Evolutionary conservation across 2,329 filamentous ascomycete genomes (phyloP).

Genomic region (Stenocarpella maydis): DNA sequence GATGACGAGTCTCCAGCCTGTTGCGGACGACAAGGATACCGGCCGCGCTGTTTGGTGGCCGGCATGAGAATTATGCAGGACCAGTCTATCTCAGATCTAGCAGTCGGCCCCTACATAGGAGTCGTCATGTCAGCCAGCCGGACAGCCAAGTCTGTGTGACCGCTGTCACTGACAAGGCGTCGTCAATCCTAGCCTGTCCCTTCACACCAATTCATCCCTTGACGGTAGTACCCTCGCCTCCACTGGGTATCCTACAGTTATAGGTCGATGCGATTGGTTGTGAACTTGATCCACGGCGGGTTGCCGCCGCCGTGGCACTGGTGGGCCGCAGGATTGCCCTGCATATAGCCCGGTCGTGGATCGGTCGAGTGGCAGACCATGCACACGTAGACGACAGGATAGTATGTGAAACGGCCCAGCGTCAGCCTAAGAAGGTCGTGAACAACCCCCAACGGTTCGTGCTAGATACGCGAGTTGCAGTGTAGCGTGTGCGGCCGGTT

Average conservation of each 20-base stretch:
- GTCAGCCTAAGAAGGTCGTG: constrained; percentile 4
- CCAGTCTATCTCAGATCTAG: constrained; percentile 4
- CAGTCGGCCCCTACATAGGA: background rate
- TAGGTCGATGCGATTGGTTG: background rate
- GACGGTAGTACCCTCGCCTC: background rate
- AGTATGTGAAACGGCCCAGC: constrained; percentile 17
- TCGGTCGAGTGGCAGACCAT: constrained; percentile 11
- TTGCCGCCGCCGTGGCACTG: background rate
- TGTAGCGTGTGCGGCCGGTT: constrained; percentile 18
- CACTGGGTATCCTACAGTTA: background rate
- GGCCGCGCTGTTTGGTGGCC: background rate
- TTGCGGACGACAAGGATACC: background rate
- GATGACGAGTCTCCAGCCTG: background rate
- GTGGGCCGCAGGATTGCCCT: constrained; percentile 7
- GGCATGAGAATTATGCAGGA: background rate
- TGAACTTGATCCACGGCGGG: background rate
- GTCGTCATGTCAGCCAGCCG: background rate
- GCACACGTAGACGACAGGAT: background rate
- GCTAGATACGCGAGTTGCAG: constrained; percentile 18
- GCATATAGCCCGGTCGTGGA: background rate
- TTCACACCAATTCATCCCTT: no score
- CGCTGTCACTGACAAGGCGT: no score
- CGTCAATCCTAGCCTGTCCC: background rate
- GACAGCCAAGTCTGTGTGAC: background rate
- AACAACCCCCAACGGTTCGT: constrained; percentile 26